phyloP scores from a whole-genome alignment of 1,284 basidiomycete genomes.

The Retiboletus fuscus region DNA sequence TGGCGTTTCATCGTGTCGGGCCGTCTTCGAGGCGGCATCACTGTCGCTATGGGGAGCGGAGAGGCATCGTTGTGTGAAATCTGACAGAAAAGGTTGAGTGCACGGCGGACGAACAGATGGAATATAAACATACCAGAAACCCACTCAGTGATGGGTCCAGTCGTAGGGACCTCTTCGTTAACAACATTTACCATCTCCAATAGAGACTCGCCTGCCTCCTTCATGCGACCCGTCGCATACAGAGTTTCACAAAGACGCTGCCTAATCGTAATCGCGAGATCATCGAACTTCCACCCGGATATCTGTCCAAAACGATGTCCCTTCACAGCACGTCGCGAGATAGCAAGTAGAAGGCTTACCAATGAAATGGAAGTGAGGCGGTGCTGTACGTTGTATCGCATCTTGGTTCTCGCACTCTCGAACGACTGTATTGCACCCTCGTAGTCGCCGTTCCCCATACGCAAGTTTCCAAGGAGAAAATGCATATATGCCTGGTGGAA shows the following conservation, averaged over 20 bases:
- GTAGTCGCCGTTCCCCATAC: too few relatives aligned
- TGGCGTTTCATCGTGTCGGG: not conserved
- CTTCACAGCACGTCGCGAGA: not conserved
- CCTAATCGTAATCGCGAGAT: not conserved
- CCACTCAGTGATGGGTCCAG: too few relatives aligned
- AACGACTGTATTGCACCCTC: too few relatives aligned
- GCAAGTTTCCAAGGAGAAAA: too few relatives aligned
- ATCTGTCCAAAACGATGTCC: not conserved
- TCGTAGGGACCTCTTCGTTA: not conserved
- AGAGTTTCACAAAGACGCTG: slow-evolving; percentile 4
- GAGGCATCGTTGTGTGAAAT: not conserved
- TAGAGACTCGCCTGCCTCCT: not conserved
- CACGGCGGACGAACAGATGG: too few relatives aligned
- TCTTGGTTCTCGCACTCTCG: too few relatives aligned
- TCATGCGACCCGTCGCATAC: not conserved
- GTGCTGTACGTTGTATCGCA: too few relatives aligned
- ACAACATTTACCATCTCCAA: not conserved
- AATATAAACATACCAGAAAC: too few relatives aligned
- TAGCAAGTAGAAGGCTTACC: not conserved
- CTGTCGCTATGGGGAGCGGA: not conserved
- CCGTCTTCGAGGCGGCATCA: not conserved
- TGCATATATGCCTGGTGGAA: too few relatives aligned
- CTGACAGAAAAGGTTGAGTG: not conserved
- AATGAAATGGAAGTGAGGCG: not conserved
- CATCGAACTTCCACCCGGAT: too few relatives aligned